phyloP scores from a whole-genome alignment of 495 filamentous ascomycete species.

The Hyaloscypha hepaticicola region DNA sequence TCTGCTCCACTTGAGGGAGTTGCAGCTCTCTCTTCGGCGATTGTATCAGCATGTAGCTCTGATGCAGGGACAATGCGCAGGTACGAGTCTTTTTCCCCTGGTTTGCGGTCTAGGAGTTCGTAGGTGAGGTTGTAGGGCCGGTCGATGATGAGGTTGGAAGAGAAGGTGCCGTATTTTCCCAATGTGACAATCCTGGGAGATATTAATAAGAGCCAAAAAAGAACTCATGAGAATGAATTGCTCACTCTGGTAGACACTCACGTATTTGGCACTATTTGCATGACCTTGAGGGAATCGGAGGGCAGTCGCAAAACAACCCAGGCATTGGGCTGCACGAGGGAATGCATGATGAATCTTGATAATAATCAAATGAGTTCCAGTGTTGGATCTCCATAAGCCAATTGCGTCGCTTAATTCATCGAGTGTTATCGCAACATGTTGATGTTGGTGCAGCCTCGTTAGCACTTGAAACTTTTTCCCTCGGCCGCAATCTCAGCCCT shows the following conservation, averaged over 20 bases:
- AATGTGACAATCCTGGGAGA: conserved; percentile 70
- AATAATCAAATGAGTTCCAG: neutral
- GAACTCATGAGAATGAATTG: conserved; percentile 25
- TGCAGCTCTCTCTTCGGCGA: conserved; percentile 50
- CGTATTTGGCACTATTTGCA: conserved; percentile 73
- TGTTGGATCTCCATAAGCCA: neutral
- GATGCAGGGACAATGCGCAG: conserved; percentile 77
- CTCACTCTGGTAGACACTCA: conserved; percentile 49
- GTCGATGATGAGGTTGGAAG: conserved; percentile 79
- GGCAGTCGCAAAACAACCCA: conserved; percentile 66
- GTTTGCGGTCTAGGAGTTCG: conserved; percentile 71
- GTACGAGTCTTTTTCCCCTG: conserved; percentile 52
- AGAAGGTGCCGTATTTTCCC: conserved; percentile 87
- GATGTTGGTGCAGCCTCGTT: neutral
- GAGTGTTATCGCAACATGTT: neutral
- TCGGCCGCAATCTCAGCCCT: neutral
- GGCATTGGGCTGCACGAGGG: conserved; percentile 58
- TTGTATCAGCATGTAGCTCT: conserved; percentile 80
- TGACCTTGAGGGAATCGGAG: conserved; percentile 61
- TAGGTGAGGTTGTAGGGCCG: conserved; percentile 89
- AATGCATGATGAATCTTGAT: conserved; percentile 36
- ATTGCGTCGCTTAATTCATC: neutral
- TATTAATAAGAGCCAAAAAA: conserved; percentile 24
- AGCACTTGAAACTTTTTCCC: neutral
- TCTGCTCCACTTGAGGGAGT: conserved; percentile 33